Base-by-base conservation (phyloP, 805 yeast species). In the Wickerhamomyces bisporus region DNA sequence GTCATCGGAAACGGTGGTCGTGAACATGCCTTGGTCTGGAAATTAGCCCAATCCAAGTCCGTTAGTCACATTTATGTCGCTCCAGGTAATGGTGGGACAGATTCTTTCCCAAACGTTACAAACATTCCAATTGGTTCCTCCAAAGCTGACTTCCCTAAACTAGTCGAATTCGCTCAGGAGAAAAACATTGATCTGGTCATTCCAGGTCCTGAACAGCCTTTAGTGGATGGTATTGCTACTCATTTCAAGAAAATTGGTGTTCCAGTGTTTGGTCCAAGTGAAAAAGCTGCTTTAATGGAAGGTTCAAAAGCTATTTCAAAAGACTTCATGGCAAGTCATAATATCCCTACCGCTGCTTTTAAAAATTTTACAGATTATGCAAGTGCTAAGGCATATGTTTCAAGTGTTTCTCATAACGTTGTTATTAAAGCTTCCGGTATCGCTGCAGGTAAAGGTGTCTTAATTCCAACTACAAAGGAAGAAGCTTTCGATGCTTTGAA, bases 161-260 rank as follows among this genome's bases (percentile, higher is more conserved):
- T 93, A 44, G 86, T 79, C 40, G 66, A 78, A 41, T 89, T 89
- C 62, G 96, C 97, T 6, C 58, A 70, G 13, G 75, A 75, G 21
- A 67, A 89, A 39, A 52, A 73, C 5, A 73, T 93, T 38, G 73
- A 70, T 36, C 68, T 93, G 40, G 98, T 87, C 5, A 71, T 93
- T 31, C 98, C 98, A 26, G 99, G 99, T 25, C 99, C 99, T n/a
- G 99, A 93, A 65, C 96, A 88, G 65, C 98, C 98, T 26, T 71
- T 94, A 45, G 97, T 94, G 24, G 97, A 93, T 55, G 99, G 99
- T 36, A 79, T 93, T 44, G 61, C 89, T 20, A 61, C 80, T 14
- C 67, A 68, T 38, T 88, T 93, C 70, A 66, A 75, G 45, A 77
- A 76, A 41, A 83, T 82, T 36, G 98, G 98, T 47, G 81, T 93